Percentiles rank a stretch among this genome's conserved stretches.
Evolutionary conservation across 1,284 basidiomycete genomes (phyloP).

Genomic region (Singerocomus inundabilis): DNA sequence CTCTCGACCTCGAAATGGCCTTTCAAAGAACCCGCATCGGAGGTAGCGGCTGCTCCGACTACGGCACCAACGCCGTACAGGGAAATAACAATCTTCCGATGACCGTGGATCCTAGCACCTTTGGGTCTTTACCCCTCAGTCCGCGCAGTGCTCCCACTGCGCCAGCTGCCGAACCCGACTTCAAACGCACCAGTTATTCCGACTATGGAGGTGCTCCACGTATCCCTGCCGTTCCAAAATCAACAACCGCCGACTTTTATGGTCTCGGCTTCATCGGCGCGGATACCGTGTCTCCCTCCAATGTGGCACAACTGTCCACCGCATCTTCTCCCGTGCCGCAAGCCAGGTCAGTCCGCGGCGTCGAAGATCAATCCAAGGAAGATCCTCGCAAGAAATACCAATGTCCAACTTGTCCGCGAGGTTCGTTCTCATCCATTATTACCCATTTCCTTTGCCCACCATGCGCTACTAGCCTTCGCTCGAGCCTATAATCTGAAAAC

Average conservation of each 20-base stretch:
- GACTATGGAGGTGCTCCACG: conserved; percentile 58
- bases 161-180: conserved; percentile 33
- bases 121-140: conserved; percentile 56
- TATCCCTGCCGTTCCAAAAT: conserved; percentile 37
- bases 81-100: conserved; percentile 40
- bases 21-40: conserved; percentile 61
- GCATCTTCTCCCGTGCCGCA: conserved; percentile 43
- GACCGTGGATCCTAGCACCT: conserved; percentile 51
- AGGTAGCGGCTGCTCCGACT: conserved; percentile 49
- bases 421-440: conserved; percentile 37
- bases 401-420: conserved; percentile 68
- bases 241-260: conserved; percentile 57
- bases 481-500: conserved; percentile 91
- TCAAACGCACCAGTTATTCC: conserved; percentile 55
- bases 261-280: conserved; percentile 39
- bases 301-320: conserved; percentile 49
- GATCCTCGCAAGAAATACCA: conserved; percentile 76
- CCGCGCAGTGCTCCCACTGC: conserved; percentile 54
- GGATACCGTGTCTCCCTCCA: conserved; percentile 52
- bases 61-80: conserved; percentile 41
- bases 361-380: conserved; percentile 44
- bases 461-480: conserved; percentile 62
- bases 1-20: conserved; percentile 68
- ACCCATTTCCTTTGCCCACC: conserved; percentile 1
- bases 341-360: conserved; percentile 36